Evolutionary conservation across 345 rosid species (phyloP).

Genomic region (Turnera subulata): DNA sequence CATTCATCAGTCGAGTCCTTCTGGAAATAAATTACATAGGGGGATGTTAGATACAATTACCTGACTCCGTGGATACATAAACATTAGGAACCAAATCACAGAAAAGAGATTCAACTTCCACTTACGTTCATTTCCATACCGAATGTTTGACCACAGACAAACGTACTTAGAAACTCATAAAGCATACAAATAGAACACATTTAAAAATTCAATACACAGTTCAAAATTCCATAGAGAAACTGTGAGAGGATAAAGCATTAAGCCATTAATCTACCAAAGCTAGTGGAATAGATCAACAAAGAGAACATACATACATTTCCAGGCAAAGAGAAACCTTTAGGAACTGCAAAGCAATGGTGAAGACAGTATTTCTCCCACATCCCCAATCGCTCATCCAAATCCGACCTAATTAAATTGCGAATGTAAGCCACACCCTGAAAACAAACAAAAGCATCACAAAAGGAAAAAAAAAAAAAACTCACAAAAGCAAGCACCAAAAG

Average conservation of each 20-base stretch:
- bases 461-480: neutral
- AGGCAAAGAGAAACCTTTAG: constrained; percentile 57
- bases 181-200: no score
- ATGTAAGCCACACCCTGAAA: constrained; percentile 56
- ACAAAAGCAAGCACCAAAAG: neutral
- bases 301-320: constrained; percentile 55
- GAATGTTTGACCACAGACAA: no score
- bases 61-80: neutral
- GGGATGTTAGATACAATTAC: neutral
- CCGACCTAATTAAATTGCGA: constrained; percentile 46
- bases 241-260: no score
- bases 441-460: neutral
- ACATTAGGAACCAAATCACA: neutral
- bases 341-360: constrained; percentile 63
- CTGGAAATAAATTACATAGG: constrained; percentile 18
- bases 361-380: constrained; percentile 79
- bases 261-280: no score
- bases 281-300: neutral
- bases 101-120: neutral
- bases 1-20: constrained; percentile 31
- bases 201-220: no score
- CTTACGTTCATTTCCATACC: no score
- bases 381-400: constrained; percentile 47
- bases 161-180: no score
- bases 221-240: no score